Evolutionary conservation across 192 early-diverging fungal genomes (phyloP).

Genomic region (Rhizophagus sp.): DNA sequence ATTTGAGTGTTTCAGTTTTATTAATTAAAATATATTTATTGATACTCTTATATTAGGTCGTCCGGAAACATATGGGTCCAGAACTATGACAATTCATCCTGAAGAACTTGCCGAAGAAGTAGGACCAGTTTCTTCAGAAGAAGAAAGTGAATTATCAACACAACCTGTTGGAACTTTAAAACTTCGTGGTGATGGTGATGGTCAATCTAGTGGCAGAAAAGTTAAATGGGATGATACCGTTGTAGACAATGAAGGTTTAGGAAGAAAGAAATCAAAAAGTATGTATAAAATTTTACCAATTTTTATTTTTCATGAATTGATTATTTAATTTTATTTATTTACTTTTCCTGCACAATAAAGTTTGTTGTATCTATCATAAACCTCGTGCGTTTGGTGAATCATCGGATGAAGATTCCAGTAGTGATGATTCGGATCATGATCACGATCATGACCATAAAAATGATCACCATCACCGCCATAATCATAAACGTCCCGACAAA

Average conservation of each 20-base stretch:
- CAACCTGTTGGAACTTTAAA: slow-evolving; percentile 44
- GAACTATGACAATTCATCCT: slow-evolving; percentile 34
- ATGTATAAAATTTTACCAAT: not conserved
- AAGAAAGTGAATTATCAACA: not conserved
- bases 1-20: not conserved
- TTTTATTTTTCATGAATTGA: not conserved
- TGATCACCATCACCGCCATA: slow-evolving; percentile 19
- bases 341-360: slow-evolving; percentile 30
- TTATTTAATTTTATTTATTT: not conserved
- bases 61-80: slow-evolving; percentile 31
- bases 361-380: slow-evolving; percentile 72
- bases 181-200: slow-evolving; percentile 48
- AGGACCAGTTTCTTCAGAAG: not conserved
- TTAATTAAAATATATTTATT: not conserved
- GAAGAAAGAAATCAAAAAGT: slow-evolving; percentile 67
- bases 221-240: slow-evolving; percentile 64
- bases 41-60: not conserved
- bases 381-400: slow-evolving; percentile 47
- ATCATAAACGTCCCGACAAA: slow-evolving; percentile 22
- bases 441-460: slow-evolving; percentile 10
- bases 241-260: slow-evolving; percentile 65
- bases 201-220: slow-evolving; percentile 29
- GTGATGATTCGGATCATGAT: not conserved
- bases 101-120: slow-evolving; percentile 10
- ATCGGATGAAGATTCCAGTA: slow-evolving; percentile 36